Evolutionary conservation across 1,139 yeast species (phyloP), one percentile per base, ranked within the genome.

Genomic region (Candida sp.): DNA sequence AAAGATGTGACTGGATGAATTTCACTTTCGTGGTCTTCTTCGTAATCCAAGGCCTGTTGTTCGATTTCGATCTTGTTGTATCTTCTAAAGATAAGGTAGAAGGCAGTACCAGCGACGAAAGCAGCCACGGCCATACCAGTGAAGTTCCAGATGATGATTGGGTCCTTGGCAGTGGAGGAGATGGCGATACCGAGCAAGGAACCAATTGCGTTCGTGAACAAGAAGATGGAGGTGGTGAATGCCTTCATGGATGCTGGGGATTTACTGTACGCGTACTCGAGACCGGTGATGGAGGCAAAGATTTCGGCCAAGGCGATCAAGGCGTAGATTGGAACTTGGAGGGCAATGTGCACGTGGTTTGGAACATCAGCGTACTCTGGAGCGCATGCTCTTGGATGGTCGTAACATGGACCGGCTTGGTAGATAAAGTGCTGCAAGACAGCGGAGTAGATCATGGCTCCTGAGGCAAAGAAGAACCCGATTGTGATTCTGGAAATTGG

Each of bases 371-470:
- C 55, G 52, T 59, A 73, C 38, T 65, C 62, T 25, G 66, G 65
- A 26, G 57, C 64, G 66, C 76, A 69, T n/a, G 46, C 46, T 59
- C 65, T 69, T 42, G 94, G 92, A 49, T 62, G 58, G 54, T 84
- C 81, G 59, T 85, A 90, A 78, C 96, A 90, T 51, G 94, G 93
- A 23, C 91, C 90, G 5, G 88, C 75, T 46, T 70, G 64, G 73
- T 90, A 90, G 57, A 91, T 85, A 63, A 75, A 75, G 64, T 85
- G 83, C 72, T 91, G 97, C 58, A 89, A 78, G 44, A 88, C 85
- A 11, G 96, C 93, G 49, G 96, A 94, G 64, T 87, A 84, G 31
- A 84, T 81, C 86, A 89, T 87, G 34, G 96, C 81, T 38, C 78
- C 61, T 4, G 92, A 70, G 47, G 86, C 91, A 51, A 88, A 75